These are phyloP conservation scores for Ottelia alismoides DNA, from an alignment of 106 monocot genomes.

Conservation along the genomic window DNA sequence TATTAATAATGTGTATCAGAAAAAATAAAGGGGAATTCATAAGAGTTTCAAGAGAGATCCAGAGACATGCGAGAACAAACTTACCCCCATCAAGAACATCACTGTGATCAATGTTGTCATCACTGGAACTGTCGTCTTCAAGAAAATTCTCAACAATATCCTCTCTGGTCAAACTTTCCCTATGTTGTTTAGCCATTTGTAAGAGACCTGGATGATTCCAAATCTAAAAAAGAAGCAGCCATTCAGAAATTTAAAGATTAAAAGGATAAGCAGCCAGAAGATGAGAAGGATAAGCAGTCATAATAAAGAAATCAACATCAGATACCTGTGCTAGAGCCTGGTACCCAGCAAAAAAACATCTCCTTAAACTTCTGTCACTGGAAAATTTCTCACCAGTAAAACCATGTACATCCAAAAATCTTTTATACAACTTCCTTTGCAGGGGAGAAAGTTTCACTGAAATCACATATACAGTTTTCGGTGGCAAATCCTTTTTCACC, in stretches of 20 bases:
- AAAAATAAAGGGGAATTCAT: no score
- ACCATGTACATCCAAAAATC: constrained; percentile 77
- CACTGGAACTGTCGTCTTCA: constrained; percentile 73
- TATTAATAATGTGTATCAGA: no score
- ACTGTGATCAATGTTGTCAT: constrained; percentile 57
- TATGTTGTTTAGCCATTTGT: constrained; percentile 77
- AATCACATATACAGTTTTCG: constrained; percentile 91
- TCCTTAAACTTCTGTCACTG: constrained; percentile 36
- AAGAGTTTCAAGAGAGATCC: no score
- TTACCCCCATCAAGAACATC: constrained; percentile 50
- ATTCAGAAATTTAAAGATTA: no score
- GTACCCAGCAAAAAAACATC: constrained; percentile 80
- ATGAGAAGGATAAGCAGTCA: no score
- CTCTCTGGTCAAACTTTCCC: constrained; percentile 31
- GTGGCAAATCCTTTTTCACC: constrained; percentile 90
- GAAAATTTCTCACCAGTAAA: constrained; percentile 47
- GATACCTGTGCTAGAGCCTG: constrained; percentile 85
- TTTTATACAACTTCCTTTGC: constrained; percentile 80
- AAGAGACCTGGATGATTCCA: constrained; percentile 99
- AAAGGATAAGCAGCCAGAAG: no score
- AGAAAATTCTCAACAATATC: constrained; percentile 81
- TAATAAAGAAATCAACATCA: no score
- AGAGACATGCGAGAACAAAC: no score
- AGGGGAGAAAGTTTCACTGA: constrained; percentile 89
- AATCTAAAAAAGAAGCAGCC: constrained; percentile 48